Conservation (phyloP, 805 yeast genomes). For the Schwanniomyces polymorphus region DNA sequence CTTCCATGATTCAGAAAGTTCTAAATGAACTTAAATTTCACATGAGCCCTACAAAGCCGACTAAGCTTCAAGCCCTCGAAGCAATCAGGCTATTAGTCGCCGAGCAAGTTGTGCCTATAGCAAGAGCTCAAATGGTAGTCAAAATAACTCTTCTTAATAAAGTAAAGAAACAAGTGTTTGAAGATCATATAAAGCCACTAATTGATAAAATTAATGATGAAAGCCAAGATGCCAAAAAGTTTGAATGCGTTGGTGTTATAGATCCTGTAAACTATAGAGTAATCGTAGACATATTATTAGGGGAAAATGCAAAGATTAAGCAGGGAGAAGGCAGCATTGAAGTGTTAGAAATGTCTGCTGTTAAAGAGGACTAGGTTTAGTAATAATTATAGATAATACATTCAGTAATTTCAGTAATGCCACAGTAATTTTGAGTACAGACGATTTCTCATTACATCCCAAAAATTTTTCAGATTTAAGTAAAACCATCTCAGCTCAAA, state of each 20-base stretch:
- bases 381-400: neutral
- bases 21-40: constrained; percentile 77
- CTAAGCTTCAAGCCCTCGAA: constrained; percentile 88
- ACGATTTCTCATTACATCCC: constrained; percentile 6
- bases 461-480: constrained; percentile 9
- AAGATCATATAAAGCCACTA: constrained; percentile 30
- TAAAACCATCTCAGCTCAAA: neutral
- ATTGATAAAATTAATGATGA: constrained; percentile 42
- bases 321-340: constrained; percentile 68
- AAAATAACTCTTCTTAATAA: constrained; percentile 59
- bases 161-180: constrained; percentile 44
- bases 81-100: constrained; percentile 78
- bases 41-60: constrained; percentile 67
- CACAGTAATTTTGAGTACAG: constrained; percentile 6
- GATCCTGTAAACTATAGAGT: constrained; percentile 84
- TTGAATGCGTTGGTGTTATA: constrained; percentile 57
- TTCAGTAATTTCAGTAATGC: neutral
- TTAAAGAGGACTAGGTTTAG: constrained; percentile 46
- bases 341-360: constrained; percentile 85
- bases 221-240: constrained; percentile 48
- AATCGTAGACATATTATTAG: constrained; percentile 59
- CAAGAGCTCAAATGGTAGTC: constrained; percentile 90
- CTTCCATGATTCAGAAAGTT: constrained; percentile 89
- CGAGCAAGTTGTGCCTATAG: constrained; percentile 86
- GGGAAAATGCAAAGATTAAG: constrained; percentile 43